Conservation (phyloP, 2,329 filamentous ascomycete genomes). For the Colletotrichum sp. region DNA sequence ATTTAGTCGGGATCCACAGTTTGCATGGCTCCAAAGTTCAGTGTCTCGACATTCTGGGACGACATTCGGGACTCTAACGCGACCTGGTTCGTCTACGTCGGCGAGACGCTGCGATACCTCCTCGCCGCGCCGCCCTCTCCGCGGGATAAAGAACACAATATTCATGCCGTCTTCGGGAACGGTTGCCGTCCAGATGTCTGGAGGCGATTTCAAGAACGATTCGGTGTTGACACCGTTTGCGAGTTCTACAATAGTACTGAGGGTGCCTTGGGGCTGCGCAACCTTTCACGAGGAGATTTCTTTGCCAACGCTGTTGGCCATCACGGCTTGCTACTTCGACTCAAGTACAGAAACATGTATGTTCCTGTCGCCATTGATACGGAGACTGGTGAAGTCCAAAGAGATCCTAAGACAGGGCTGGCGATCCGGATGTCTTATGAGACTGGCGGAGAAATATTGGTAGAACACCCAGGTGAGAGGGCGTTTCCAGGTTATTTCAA, state of each 20-base stretch:
- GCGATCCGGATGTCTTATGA: slow-evolving; percentile 67
- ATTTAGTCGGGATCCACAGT: slow-evolving; percentile 49
- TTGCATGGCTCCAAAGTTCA: slow-evolving; percentile 72
- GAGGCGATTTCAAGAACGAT: slow-evolving; percentile 57
- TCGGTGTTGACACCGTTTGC: slow-evolving; percentile 59
- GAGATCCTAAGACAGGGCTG: slow-evolving; percentile 72
- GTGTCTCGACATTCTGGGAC: slow-evolving; percentile 71
- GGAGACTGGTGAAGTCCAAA: slow-evolving; percentile 68
- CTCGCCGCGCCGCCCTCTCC: slow-evolving; percentile 70
- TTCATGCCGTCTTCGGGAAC: slow-evolving; percentile 68
- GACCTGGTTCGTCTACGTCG: slow-evolving; percentile 78
- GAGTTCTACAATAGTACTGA: slow-evolving; percentile 85
- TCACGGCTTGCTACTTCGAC: slow-evolving; percentile 67
- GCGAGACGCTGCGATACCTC: slow-evolving; percentile 77
- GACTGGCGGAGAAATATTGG: slow-evolving; percentile 76
- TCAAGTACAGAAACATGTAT: slow-evolving; percentile 55
- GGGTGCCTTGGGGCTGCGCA: slow-evolving; percentile 68
- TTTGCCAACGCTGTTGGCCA: slow-evolving; percentile 70
- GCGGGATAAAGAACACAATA: slow-evolving; percentile 62
- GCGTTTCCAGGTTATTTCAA: slow-evolving; percentile 74
- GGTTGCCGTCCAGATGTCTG: slow-evolving; percentile 73
- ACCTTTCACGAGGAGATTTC: slow-evolving; percentile 66
- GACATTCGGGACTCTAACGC: slow-evolving; percentile 72
- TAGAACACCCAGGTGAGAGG: slow-evolving; percentile 61
- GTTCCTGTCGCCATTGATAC: slow-evolving; percentile 73